phyloP scores from a whole-genome alignment of 495 filamentous ascomycete species.

The Aspergillus conjunctus region DNA sequence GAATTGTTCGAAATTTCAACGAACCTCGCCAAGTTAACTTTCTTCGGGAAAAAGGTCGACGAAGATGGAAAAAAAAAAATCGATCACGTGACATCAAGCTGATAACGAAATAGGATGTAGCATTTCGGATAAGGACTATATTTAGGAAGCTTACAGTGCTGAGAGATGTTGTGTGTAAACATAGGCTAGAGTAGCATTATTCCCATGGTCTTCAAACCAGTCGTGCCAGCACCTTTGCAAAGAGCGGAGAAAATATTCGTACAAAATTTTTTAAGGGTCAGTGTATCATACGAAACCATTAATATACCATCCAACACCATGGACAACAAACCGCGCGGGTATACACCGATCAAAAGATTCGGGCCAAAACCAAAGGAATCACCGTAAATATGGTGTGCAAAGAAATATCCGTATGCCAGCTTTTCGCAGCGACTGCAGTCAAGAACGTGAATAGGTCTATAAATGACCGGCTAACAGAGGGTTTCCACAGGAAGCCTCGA shows the following conservation, averaged over 20 bases:
- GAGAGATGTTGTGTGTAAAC: too few relatives aligned
- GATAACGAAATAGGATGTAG: too few relatives aligned
- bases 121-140: too few relatives aligned
- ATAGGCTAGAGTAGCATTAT: neutral
- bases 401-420: neutral
- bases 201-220: neutral
- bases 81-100: too few relatives aligned
- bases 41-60: too few relatives aligned
- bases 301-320: neutral
- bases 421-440: neutral
- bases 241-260: slow-evolving; percentile 11
- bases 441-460: neutral
- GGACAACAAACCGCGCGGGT: neutral
- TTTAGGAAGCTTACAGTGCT: too few relatives aligned
- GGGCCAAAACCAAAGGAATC: neutral
- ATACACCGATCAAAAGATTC: neutral
- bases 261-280: slow-evolving; percentile 1
- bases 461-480: neutral
- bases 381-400: neutral
- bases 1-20: too few relatives aligned
- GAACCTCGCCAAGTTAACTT: too few relatives aligned
- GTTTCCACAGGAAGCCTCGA: neutral
- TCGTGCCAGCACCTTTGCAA: neutral
- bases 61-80: too few relatives aligned
- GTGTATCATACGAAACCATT: neutral